phyloP scores from a whole-genome alignment of 768 basidiomycete genomes.

The Pholiota conissans region DNA sequence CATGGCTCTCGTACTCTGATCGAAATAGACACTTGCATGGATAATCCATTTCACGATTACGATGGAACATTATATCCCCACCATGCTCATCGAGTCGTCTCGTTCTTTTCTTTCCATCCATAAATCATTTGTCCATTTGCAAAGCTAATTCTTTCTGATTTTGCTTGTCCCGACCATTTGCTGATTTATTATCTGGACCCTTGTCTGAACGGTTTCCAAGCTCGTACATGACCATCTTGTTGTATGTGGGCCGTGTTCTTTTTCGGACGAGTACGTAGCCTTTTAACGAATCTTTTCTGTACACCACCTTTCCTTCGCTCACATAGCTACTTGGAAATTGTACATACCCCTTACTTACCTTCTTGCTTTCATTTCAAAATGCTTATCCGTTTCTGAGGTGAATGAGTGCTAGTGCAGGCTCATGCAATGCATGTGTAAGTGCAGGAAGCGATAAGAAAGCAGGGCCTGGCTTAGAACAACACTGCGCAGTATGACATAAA shows the following conservation, averaged over 20 bases:
- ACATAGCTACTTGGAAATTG: not conserved
- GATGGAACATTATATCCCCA: conserved; percentile 4
- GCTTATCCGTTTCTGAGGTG: not conserved
- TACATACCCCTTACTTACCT: not conserved
- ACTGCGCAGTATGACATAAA: no score
- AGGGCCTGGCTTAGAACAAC: no score
- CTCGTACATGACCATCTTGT: not conserved
- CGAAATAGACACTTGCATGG: not conserved
- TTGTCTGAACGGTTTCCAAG: not conserved
- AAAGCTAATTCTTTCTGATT: not conserved
- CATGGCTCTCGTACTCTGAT: conserved; percentile 43
- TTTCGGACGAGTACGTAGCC: not conserved
- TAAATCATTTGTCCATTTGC: not conserved
- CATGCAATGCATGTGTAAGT: no score
- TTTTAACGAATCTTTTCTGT: not conserved
- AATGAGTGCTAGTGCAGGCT: not conserved
- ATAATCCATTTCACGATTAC: not conserved
- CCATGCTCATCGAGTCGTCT: not conserved
- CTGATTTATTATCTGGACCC: not conserved
- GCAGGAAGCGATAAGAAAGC: no score
- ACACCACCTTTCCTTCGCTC: not conserved
- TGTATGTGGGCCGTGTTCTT: not conserved
- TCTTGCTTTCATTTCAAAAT: not conserved
- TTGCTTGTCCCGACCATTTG: not conserved
- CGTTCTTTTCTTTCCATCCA: not conserved